A percentile compares a stretch with the other conserved stretches of the same genome.
phyloP scores from a whole-genome alignment of 2,329 filamentous ascomycete genomes.

The Penicillium sp. region DNA sequence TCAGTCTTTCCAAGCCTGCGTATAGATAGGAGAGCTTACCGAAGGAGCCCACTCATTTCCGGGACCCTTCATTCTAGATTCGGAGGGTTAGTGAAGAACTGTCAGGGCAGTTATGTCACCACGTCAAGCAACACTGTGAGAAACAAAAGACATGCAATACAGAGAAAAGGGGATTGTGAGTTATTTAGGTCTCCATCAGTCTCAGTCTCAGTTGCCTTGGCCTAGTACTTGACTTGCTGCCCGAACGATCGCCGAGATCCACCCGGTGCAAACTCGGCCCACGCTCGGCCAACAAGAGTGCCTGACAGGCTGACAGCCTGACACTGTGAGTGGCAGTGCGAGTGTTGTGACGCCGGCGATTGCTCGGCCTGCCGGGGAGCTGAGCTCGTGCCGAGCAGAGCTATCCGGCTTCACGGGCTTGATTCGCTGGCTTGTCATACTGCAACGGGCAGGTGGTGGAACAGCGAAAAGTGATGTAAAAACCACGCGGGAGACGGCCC shows the following conservation, averaged over 20 bases:
- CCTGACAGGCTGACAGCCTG: neutral
- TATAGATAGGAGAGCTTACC: neutral
- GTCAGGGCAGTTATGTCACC: neutral
- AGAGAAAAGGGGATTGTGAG: neutral
- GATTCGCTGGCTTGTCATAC: neutral
- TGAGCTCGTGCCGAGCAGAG: constrained; percentile 2
- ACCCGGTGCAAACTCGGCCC: constrained; percentile 19
- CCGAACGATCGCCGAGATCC: constrained; percentile 13
- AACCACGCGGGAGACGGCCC: neutral
- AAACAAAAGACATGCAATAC: neutral
- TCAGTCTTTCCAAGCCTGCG: neutral
- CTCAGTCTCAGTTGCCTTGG: neutral
- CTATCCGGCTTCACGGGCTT: neutral
- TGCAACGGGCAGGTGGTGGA: neutral
- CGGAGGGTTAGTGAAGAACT: neutral
- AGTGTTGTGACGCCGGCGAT: neutral
- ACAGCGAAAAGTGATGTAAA: too few relatives aligned
- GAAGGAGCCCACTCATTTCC: neutral
- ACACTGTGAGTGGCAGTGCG: too few relatives aligned
- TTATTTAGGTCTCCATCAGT: neutral
- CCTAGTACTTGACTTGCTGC: neutral
- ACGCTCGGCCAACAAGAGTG: constrained; percentile 4
- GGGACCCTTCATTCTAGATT: neutral
- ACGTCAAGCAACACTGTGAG: neutral
- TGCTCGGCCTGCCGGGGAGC: constrained; percentile 3